Evolutionary conservation across 2,329 filamentous ascomycete genomes (phyloP).

Genomic region (Ceratocystis variospora): DNA sequence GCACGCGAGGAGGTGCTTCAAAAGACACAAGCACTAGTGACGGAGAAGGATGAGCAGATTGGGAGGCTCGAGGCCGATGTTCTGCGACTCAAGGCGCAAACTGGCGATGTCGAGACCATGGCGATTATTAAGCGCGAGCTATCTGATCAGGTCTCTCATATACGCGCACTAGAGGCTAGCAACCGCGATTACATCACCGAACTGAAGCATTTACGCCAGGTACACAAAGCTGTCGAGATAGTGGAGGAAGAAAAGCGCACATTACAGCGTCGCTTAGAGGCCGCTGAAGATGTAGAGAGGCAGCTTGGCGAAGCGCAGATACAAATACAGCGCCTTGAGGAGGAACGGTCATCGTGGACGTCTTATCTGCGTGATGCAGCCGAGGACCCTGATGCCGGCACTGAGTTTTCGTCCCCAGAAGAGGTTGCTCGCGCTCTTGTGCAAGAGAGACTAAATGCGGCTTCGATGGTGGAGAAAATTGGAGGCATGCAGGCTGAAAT

Average conservation of each 20-base stretch:
- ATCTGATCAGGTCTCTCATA: conserved; percentile 82
- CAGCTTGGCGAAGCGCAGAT: conserved; percentile 69
- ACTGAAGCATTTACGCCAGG: conserved; percentile 64
- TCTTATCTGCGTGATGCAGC: conserved; percentile 52
- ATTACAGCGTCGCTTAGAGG: conserved; percentile 61
- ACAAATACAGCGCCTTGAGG: conserved; percentile 74
- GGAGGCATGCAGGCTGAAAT: conserved; percentile 69
- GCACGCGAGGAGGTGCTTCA: conserved; percentile 43
- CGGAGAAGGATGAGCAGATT: conserved; percentile 54
- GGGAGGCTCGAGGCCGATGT: conserved; percentile 72
- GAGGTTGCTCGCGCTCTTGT: conserved; percentile 73
- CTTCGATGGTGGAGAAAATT: conserved; percentile 65
- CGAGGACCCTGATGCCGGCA: conserved; percentile 45
- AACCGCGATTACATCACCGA: conserved; percentile 70
- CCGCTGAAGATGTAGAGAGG: conserved; percentile 57
- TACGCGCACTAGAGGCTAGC: conserved; percentile 64
- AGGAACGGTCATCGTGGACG: conserved; percentile 77
- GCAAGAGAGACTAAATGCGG: conserved; percentile 65
- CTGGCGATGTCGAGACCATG: conserved; percentile 74
- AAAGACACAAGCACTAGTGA: conserved; percentile 50
- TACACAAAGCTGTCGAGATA: conserved; percentile 77
- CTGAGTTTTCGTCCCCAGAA: conserved; percentile 77
- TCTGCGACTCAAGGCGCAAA: conserved; percentile 69
- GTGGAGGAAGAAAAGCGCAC: conserved; percentile 90
- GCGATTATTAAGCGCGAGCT: conserved; percentile 76